Percentiles rank a stretch among this genome's conserved stretches.
phyloP scores from a whole-genome alignment of 306 rosid species.

The Lathyrus oleraceus region DNA sequence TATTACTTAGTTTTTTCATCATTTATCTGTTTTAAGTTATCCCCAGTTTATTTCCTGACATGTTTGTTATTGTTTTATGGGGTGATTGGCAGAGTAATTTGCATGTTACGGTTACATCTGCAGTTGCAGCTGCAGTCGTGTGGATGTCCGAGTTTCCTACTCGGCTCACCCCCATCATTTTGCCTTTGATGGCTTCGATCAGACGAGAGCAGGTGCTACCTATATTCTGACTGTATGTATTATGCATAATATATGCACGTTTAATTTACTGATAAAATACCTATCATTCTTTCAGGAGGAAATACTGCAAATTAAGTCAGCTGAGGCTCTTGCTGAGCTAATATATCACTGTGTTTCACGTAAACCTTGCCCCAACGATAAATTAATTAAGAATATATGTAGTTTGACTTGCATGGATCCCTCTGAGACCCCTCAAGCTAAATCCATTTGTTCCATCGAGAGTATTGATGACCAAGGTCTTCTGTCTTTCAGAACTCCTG shows the following conservation, averaged over 20 bases:
- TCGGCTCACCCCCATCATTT: constrained; percentile 82
- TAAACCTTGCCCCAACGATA: constrained; percentile 90
- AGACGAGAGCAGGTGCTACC: constrained; percentile 86
- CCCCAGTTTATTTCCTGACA: constrained; percentile 22
- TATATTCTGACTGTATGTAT: constrained; percentile 15
- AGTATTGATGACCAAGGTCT: constrained; percentile 87
- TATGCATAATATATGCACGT: background rate
- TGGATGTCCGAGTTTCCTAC: constrained; percentile 96
- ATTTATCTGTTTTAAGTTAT: constrained; percentile 5
- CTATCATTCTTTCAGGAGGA: constrained; percentile 70
- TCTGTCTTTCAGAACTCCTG: constrained; percentile 56
- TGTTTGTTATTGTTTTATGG: constrained; percentile 38
- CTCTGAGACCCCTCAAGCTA: constrained; percentile 94
- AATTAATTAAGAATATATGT: constrained; percentile 88
- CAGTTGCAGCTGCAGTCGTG: constrained; percentile 91
- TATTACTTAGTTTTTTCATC: constrained; percentile 11
- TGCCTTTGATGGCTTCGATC: constrained; percentile 95
- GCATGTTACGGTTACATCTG: constrained; percentile 86
- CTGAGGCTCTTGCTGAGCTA: constrained; percentile 96
- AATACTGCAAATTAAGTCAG: constrained; percentile 86
- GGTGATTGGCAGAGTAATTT: constrained; percentile 75
- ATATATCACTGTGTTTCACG: constrained; percentile 79
- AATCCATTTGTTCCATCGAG: constrained; percentile 69
- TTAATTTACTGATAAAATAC: constrained; percentile 31
- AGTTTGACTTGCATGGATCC: constrained; percentile 84